phyloP scores from a whole-genome alignment of 2,329 filamentous ascomycete species.

The Hypoxylon sp. region DNA sequence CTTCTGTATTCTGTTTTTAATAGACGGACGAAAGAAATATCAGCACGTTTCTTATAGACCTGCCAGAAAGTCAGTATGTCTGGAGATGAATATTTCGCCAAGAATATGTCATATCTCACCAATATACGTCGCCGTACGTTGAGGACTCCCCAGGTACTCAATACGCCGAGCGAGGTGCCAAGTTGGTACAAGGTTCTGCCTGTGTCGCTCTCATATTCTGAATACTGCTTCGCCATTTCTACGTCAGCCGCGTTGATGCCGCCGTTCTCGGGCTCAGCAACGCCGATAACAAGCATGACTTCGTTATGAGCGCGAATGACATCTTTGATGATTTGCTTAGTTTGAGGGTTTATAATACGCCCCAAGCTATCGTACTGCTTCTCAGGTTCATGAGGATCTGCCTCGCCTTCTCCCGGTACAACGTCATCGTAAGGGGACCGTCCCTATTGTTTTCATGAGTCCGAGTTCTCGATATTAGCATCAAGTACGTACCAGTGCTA shows the following conservation, averaged over 20 bases:
- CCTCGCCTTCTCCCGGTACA: slow-evolving; percentile 64
- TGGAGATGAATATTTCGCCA: neutral
- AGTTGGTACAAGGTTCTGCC: slow-evolving; percentile 59
- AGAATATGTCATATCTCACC: slow-evolving; percentile 53
- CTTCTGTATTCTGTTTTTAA: slow-evolving; percentile 55
- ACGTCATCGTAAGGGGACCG: slow-evolving; percentile 74
- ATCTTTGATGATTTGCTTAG: slow-evolving; percentile 69
- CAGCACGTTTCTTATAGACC: slow-evolving; percentile 67
- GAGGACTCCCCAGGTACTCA: slow-evolving; percentile 66
- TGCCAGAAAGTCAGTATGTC: slow-evolving; percentile 48
- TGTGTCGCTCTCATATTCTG: slow-evolving; percentile 64
- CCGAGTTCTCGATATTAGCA: neutral
- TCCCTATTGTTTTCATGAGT: slow-evolving; percentile 59
- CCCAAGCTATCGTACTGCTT: slow-evolving; percentile 71
- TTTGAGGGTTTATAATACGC: slow-evolving; percentile 69
- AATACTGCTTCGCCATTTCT: slow-evolving; percentile 59
- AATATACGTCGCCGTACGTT: slow-evolving; percentile 70
- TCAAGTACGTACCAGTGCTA: slow-evolving; percentile 65
- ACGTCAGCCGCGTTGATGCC: slow-evolving; percentile 59
- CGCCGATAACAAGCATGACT: slow-evolving; percentile 74
- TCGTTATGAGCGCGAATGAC: slow-evolving; percentile 74
- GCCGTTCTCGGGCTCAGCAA: slow-evolving; percentile 70
- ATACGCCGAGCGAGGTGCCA: slow-evolving; percentile 59
- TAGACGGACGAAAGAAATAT: slow-evolving; percentile 65
- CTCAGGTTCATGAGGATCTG: slow-evolving; percentile 58